Percentiles rank a stretch among this genome's conserved stretches.
These are phyloP conservation scores for Metschnikowia drakensbergensis DNA, from an alignment of 805 yeast species.

Conservation along the genomic window DNA sequence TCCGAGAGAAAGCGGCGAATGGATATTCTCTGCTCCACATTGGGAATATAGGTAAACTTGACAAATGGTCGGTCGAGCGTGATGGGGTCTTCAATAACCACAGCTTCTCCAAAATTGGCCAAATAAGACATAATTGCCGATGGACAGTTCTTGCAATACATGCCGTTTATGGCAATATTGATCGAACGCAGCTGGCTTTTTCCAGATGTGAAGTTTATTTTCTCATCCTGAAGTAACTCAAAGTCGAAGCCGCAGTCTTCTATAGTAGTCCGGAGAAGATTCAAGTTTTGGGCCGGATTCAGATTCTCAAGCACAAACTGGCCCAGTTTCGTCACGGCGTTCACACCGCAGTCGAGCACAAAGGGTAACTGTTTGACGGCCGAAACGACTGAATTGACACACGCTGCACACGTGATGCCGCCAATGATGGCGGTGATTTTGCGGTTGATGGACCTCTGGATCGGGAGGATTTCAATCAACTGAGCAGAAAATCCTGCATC, in stretches of 20 bases:
- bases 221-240: constrained; percentile 41
- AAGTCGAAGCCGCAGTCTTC: constrained; percentile 70
- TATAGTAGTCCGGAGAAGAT: constrained; percentile 44
- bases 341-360: constrained; percentile 51
- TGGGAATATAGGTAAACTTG: constrained; percentile 62
- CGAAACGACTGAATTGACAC: constrained; percentile 53
- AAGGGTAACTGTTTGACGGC: constrained; percentile 47
- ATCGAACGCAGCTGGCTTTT: constrained; percentile 52
- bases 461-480: constrained; percentile 57
- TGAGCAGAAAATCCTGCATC: constrained; percentile 44
- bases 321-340: constrained; percentile 59
- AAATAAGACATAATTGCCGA: constrained; percentile 48
- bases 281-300: constrained; percentile 28
- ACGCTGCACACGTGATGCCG: constrained; percentile 74
- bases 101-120: constrained; percentile 50
- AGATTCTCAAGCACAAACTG: constrained; percentile 51
- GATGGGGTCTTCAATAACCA: constrained; percentile 53
- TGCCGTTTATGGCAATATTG: constrained; percentile 55
- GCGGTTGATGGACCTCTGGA: constrained; percentile 44
- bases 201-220: constrained; percentile 45
- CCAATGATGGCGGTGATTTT: constrained; percentile 60
- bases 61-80: constrained; percentile 54
- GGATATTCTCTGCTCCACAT: constrained; percentile 41
- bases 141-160: constrained; percentile 73
- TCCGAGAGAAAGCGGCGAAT: constrained; percentile 53